Base-by-base conservation (phyloP, 2,329 filamentous ascomycete genomes). In the Thielaviopsis populi region DNA sequence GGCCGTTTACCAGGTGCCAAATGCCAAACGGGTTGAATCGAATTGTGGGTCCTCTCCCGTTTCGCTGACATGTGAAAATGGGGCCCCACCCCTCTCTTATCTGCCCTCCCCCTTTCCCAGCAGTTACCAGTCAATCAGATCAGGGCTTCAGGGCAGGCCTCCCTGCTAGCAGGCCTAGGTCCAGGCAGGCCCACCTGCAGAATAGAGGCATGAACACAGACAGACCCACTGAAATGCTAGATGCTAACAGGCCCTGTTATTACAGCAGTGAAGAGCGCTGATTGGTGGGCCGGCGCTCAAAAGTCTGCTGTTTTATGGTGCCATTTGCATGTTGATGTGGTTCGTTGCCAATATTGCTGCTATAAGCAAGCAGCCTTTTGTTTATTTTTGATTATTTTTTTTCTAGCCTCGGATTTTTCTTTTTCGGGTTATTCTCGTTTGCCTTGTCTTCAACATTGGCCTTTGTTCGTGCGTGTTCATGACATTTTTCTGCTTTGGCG, bases 21-120 rank as follows among this genome's bases (percentile, higher is more conserved):
- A 22, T 59, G 58, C 37, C 41, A 60, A 27, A 50, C 61, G 50
- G 43, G 61, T 41, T 42, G 48, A 46, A 17, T 48, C 62, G 13
- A 50, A 42, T 27, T 42, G 46, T 53, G 53, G 53, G 24, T n/a
- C 48, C 24, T 50, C 8, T 37, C 24, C 4, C 24, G 53, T 11
- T 56, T 37, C 24, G 53, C 48, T 64, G 62, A 64, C 62, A 64
- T 64, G 62, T 64, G 62, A 64, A 64, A 64, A 64, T 64, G 62
- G 62, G 30, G 56, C 62, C 43, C 43, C 30, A 42, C 27, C 40
- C n/a, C 43, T 33, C 41, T 42, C 22, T 41, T 24, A 4, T 17
- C 37, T 19, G n/a, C 37, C 37, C 33, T 30, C 37, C 37, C 33
- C 27, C 37, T 63, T n/a, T 19, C 30, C n/a, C 10, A 13, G 10